phyloP scores from a whole-genome alignment of 768 basidiomycete species.

The Pleurotus eryngii region DNA sequence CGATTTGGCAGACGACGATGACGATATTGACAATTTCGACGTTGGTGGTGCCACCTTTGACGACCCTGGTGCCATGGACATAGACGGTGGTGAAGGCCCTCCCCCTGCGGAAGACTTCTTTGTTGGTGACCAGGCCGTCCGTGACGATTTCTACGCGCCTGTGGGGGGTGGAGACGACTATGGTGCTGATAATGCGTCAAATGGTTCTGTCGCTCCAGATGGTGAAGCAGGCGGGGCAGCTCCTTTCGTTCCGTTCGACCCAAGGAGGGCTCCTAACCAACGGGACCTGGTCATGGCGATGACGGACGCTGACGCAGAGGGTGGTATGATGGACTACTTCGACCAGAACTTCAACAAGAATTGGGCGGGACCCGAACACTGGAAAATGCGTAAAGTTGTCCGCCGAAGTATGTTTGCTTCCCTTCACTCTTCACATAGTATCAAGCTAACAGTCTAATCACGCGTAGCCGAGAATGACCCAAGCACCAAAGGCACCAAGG shows the following conservation, averaged over 20 bases:
- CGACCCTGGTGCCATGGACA: constrained; percentile 28
- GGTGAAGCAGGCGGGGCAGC: constrained; percentile 31
- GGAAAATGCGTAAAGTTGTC: constrained; percentile 87
- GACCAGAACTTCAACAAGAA: constrained; percentile 85
- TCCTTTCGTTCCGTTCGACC: constrained; percentile 81
- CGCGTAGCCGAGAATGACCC: constrained; percentile 31
- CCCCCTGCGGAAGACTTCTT: constrained; percentile 45
- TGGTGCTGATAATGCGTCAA: constrained; percentile 32
- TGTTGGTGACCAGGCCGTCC: constrained; percentile 27
- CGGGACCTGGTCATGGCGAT: constrained; percentile 86
- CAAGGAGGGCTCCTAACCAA: constrained; percentile 69
- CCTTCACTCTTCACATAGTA: neutral
- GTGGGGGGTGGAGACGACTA: constrained; percentile 18
- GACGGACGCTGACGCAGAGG: constrained; percentile 56
- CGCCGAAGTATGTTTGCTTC: constrained; percentile 52
- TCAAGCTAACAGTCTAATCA: constrained; percentile 6
- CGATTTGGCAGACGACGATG: constrained; percentile 39
- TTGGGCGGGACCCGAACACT: constrained; percentile 99
- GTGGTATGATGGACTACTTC: constrained; percentile 81
- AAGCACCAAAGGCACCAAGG: constrained; percentile 46
- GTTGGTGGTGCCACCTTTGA: constrained; percentile 27
- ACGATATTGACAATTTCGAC: constrained; percentile 44
- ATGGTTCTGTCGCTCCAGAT: constrained; percentile 42
- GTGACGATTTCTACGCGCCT: constrained; percentile 44
- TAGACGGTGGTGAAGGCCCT: constrained; percentile 32